Conservation (phyloP, 805 yeast genomes). For the Monosporozyma yasuniensis region DNA sequence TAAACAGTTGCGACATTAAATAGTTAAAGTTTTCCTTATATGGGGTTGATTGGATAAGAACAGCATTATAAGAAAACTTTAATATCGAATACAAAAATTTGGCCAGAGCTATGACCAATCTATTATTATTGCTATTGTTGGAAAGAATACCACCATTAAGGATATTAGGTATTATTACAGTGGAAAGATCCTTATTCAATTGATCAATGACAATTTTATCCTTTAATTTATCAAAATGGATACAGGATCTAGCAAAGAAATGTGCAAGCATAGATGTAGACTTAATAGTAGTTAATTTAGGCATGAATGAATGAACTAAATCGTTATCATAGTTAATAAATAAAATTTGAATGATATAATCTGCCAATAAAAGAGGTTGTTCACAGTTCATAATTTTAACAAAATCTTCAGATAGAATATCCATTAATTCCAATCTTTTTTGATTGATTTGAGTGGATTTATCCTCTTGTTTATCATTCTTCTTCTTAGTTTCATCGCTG, state of each 20-base stretch:
- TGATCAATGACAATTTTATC: conserved; percentile 26
- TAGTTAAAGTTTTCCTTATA: conserved; percentile 11
- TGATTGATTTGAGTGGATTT: background rate
- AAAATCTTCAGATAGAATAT: conserved; percentile 12
- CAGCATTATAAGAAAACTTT: conserved; percentile 9
- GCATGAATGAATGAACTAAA: conserved; percentile 17
- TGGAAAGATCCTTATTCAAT: conserved; percentile 18
- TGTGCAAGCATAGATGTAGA: conserved; percentile 16
- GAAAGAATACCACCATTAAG: conserved; percentile 3
- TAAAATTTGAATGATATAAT: conserved; percentile 23
- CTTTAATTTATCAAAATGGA: conserved; percentile 18
- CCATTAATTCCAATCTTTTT: background rate
- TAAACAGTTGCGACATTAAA: conserved; percentile 15
- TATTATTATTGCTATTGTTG: conserved; percentile 5
- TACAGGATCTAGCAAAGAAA: conserved; percentile 23
- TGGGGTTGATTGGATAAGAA: conserved; percentile 11
- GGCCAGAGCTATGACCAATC: conserved; percentile 19
- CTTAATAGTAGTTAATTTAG: conserved; percentile 15
- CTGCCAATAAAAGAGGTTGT: conserved; percentile 16
- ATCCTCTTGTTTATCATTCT: background rate
- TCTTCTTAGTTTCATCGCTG: background rate
- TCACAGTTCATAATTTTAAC: conserved; percentile 16
- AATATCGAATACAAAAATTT: conserved; percentile 21
- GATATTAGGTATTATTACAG: conserved; percentile 20
- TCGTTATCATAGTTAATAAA: conserved; percentile 26